Conservation (phyloP, 2,329 filamentous ascomycete species). For the Lachnellula hyalina region DNA sequence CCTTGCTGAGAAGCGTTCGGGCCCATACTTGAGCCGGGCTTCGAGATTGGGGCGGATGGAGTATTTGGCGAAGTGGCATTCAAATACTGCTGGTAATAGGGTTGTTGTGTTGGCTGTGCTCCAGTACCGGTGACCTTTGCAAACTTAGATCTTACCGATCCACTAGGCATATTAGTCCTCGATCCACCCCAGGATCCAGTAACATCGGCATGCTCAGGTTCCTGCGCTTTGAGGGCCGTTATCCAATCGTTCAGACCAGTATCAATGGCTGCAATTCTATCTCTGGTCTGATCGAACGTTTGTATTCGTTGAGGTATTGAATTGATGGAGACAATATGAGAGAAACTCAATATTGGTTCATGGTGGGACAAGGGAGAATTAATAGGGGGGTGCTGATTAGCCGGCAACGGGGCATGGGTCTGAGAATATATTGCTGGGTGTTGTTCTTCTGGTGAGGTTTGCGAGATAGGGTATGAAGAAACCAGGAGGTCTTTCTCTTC, state of each 20-base stretch:
- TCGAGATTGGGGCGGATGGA: slow-evolving; percentile 16
- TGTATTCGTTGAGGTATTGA: slow-evolving; percentile 63
- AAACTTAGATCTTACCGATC: slow-evolving; percentile 20
- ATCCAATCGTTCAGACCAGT: slow-evolving; percentile 66
- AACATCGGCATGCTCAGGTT: slow-evolving; percentile 44
- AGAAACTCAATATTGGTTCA: slow-evolving; percentile 43
- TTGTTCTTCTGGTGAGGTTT: slow-evolving; percentile 35
- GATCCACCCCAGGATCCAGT: slow-evolving; percentile 16
- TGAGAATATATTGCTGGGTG: slow-evolving; percentile 32
- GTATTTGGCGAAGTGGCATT: slow-evolving; percentile 39
- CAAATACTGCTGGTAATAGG: slow-evolving; percentile 53
- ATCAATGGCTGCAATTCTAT: slow-evolving; percentile 65
- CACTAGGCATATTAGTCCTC: slow-evolving; percentile 11
- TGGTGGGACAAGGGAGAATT: slow-evolving; percentile 8
- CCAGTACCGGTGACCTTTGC: slow-evolving; percentile 13
- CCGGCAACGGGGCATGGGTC: slow-evolving; percentile 12
- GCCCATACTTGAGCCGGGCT: slow-evolving; percentile 15
- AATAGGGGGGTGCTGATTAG: slow-evolving; percentile 14
- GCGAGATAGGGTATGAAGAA: slow-evolving; percentile 33
- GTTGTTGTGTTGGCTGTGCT: slow-evolving; percentile 34
- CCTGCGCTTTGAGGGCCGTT: slow-evolving; percentile 37
- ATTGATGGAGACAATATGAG: slow-evolving; percentile 69
- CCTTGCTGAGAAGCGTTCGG: slow-evolving; percentile 22
- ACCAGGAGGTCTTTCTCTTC: slow-evolving; percentile 41
- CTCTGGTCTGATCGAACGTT: slow-evolving; percentile 67